Conservation (phyloP, 148 eudicot species). For the Euryodendron excelsum region DNA sequence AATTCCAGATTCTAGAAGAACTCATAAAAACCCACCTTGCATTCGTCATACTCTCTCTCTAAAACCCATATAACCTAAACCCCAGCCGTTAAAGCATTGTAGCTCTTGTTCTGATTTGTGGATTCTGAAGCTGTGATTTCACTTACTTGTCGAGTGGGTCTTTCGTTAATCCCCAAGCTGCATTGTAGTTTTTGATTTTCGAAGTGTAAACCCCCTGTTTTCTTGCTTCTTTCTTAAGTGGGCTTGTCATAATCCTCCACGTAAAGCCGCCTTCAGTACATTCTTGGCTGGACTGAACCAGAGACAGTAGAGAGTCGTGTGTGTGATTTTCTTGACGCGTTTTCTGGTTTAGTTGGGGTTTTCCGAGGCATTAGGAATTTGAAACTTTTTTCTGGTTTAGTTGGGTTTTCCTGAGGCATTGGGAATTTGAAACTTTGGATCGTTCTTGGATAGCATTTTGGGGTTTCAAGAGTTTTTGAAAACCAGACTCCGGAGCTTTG, state of each 20-base stretch:
- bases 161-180: not conserved
- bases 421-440: not conserved
- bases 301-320: too few species aligned
- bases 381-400: not conserved
- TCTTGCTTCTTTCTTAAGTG: not conserved
- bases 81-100: not conserved
- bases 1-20: not conserved
- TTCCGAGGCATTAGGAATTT: too few species aligned
- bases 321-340: too few species aligned
- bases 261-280: not conserved
- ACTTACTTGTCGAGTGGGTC: not conserved
- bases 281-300: too few species aligned
- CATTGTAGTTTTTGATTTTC: not conserved
- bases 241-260: not conserved
- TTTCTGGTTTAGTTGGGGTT: too few species aligned
- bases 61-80: not conserved
- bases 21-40: not conserved
- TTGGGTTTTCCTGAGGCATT: not conserved
- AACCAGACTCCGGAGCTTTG: too few species aligned
- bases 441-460: not conserved
- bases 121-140: not conserved
- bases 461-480: not conserved
- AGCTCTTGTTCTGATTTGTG: not conserved
- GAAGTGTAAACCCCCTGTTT: not conserved
- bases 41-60: conserved; percentile 1